phyloP scores from a whole-genome alignment of 2,329 filamentous ascomycete genomes.

The Cercospora sojina region DNA sequence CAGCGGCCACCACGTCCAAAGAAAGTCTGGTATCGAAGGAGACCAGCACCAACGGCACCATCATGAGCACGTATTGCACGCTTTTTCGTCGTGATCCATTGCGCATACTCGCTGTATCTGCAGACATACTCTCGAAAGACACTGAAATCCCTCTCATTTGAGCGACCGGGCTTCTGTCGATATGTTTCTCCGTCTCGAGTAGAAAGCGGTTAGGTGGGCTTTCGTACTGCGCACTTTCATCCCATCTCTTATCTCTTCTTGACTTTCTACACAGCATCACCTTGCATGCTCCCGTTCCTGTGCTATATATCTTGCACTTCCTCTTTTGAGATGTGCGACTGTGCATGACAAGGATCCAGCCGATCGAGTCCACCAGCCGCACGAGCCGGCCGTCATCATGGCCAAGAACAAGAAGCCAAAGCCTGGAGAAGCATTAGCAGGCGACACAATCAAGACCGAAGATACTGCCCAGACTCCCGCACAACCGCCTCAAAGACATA shows the following conservation, averaged over 20 bases:
- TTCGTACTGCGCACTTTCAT: background rate
- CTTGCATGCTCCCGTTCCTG: background rate
- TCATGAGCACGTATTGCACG: constrained; percentile 8
- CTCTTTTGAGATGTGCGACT: background rate
- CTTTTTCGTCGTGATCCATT: constrained; percentile 8
- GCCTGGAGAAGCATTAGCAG: background rate
- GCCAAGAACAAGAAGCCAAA: constrained; percentile 3
- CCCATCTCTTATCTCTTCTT: background rate
- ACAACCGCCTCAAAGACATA: background rate
- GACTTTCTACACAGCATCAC: background rate
- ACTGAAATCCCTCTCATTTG: background rate
- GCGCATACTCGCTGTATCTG: background rate
- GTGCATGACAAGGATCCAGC: background rate
- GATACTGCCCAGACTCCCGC: background rate
- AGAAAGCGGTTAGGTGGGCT: background rate
- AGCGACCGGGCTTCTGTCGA: background rate
- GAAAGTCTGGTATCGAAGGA: background rate
- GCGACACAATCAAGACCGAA: background rate
- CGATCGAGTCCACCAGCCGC: background rate
- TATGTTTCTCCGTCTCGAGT: constrained; percentile 7
- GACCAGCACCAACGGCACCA: constrained; percentile 8
- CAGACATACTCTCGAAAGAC: background rate
- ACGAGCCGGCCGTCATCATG: background rate
- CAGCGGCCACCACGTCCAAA: background rate
- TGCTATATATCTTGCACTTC: background rate